phyloP scores from a whole-genome alignment of 192 early-diverging fungal genomes.

The Lobosporangium transversale region DNA sequence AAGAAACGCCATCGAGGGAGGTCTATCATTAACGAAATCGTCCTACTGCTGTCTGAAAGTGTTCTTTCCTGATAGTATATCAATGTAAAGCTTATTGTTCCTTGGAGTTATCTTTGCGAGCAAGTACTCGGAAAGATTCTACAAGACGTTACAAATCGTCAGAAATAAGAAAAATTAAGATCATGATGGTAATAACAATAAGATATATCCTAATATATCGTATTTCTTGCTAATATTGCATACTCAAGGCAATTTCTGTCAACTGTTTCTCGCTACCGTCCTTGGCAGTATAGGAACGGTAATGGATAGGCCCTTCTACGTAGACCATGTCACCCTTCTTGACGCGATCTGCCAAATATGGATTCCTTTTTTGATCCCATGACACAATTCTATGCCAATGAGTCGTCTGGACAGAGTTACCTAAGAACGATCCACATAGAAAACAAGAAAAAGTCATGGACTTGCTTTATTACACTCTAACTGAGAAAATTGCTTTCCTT shows the following conservation, averaged over 20 bases:
- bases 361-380: constrained; percentile 52
- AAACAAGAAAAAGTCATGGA: no score
- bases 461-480: no score
- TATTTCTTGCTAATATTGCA: no score
- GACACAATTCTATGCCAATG: constrained; percentile 73
- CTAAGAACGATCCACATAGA: no score
- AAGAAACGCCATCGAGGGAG: no score
- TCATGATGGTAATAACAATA: background rate
- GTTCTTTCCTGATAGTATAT: constrained; percentile 1
- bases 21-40: no score
- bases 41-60: no score
- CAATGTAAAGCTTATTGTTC: background rate
- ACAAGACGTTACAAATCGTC: background rate
- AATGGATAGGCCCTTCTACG: constrained; percentile 71
- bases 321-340: constrained; percentile 75
- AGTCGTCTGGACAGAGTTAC: constrained; percentile 72
- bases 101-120: constrained; percentile 23
- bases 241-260: constrained; percentile 63
- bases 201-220: no score
- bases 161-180: background rate
- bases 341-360: constrained; percentile 54
- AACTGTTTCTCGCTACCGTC: constrained; percentile 63
- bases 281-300: constrained; percentile 71
- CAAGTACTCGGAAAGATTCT: constrained; percentile 32
- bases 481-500: no score